These are phyloP conservation scores for Diphasiastrum complanatum DNA, from an alignment of 83 land plant genomes.

Conservation along the genomic window DNA sequence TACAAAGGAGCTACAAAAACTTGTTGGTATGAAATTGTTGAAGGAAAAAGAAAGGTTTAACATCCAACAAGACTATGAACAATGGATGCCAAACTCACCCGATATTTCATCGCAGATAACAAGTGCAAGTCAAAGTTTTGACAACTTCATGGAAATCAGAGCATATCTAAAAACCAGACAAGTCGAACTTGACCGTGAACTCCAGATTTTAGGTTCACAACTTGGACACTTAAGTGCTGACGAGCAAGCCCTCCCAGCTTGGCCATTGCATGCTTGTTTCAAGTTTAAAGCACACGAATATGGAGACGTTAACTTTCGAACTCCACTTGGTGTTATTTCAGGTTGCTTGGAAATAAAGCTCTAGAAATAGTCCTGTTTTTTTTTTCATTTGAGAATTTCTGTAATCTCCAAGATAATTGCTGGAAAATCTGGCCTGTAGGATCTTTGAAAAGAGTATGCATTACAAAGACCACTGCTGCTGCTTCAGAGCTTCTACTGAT, in stretches of 20 bases:
- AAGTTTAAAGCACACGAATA: constrained; percentile 15
- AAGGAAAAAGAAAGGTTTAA: neutral
- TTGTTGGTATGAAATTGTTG: neutral
- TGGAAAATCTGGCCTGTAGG: constrained; percentile 5
- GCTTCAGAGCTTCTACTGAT: constrained; percentile 22
- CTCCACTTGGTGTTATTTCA: constrained; percentile 23
- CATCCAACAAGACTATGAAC: neutral
- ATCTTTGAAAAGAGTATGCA: constrained; percentile 15
- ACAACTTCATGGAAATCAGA: neutral
- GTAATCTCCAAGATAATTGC: neutral
- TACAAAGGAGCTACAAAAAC: neutral
- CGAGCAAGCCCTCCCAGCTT: constrained; percentile 25
- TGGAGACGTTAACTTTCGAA: constrained; percentile 11
- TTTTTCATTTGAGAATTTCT: neutral
- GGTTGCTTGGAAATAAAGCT: constrained; percentile 14
- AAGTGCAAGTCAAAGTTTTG: neutral
- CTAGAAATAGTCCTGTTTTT: neutral
- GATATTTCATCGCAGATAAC: too few relatives aligned
- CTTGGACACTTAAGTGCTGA: constrained; percentile 16
- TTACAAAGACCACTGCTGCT: constrained; percentile 22
- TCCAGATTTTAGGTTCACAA: constrained; percentile 1
- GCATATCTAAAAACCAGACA: neutral
- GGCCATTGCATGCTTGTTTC: constrained; percentile 34
- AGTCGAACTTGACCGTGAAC: constrained; percentile 10
- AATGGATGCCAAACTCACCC: neutral